These are phyloP conservation scores for Solanum pinnatisectum DNA, from an alignment of 257 asterid genomes.

Conservation along the genomic window DNA sequence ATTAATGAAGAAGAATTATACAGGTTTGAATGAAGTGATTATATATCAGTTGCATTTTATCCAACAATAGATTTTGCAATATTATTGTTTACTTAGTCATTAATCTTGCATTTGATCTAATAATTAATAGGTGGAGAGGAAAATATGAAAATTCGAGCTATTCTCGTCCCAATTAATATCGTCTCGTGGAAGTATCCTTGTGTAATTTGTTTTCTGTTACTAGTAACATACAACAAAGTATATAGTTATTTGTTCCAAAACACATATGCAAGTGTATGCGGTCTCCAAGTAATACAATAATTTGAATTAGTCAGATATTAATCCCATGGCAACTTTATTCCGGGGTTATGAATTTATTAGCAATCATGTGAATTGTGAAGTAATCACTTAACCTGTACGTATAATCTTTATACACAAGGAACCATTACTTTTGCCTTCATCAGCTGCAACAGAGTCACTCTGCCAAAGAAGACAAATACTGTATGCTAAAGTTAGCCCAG, in stretches of 20 bases:
- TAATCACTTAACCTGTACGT: no score
- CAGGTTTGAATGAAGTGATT: neutral
- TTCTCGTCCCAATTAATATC: neutral
- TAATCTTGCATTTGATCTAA: neutral
- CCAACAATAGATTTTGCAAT: neutral
- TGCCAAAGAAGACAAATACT: neutral
- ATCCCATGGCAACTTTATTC: neutral
- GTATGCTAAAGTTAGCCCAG: neutral
- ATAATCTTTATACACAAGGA: no score
- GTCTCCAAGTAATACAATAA: neutral
- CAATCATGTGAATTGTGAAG: no score
- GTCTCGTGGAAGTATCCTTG: neutral
- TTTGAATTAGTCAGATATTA: neutral
- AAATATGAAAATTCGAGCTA: neutral
- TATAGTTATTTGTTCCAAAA: neutral
- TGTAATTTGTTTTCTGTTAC: neutral
- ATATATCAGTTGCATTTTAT: neutral
- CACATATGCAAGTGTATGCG: no score
- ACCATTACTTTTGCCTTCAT: no score
- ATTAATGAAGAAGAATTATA: neutral
- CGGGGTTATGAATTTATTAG: no score
- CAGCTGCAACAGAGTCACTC: neutral
- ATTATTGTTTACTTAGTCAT: neutral
- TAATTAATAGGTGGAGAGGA: neutral
- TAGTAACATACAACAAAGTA: neutral